Evolutionary conservation across 2,329 filamentous ascomycete genomes (phyloP).

Genomic region (Epichloe coenophiala): DNA sequence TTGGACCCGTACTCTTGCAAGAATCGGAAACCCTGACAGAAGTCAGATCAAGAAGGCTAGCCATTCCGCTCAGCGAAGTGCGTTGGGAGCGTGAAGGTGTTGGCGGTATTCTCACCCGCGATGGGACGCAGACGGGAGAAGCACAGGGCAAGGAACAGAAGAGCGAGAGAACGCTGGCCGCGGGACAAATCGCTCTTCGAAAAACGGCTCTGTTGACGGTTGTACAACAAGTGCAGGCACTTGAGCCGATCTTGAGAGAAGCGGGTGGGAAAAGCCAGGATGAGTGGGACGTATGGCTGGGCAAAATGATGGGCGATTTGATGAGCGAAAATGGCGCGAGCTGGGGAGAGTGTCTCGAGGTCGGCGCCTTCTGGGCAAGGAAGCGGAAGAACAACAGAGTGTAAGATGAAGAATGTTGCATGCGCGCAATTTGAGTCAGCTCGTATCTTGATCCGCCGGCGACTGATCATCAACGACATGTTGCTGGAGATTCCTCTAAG

Average conservation of each 20-base stretch:
- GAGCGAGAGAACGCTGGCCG: constrained; percentile 36
- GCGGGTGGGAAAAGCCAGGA: constrained; percentile 76
- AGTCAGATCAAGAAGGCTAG: constrained; percentile 61
- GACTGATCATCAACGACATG: neutral
- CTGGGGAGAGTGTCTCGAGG: constrained; percentile 74
- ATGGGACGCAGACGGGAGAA: constrained; percentile 47
- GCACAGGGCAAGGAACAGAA: constrained; percentile 32
- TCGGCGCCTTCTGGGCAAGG: constrained; percentile 80
- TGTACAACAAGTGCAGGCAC: constrained; percentile 69
- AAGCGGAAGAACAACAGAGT: constrained; percentile 34
- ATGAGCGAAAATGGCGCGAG: constrained; percentile 65
- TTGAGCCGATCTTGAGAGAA: constrained; percentile 73
- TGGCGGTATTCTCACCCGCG: constrained; percentile 47
- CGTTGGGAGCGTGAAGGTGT: constrained; percentile 75
- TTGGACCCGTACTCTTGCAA: constrained; percentile 66
- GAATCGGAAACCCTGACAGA: constrained; percentile 61
- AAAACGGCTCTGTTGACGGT: constrained; percentile 70
- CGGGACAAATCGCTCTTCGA: constrained; percentile 60
- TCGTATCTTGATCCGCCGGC: neutral
- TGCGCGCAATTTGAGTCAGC: neutral
- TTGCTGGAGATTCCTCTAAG: too few species aligned
- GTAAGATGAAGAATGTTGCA: neutral
- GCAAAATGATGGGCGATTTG: constrained; percentile 74
- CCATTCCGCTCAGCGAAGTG: constrained; percentile 74
- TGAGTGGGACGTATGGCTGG: constrained; percentile 85